phyloP scores from a whole-genome alignment of 495 filamentous ascomycete species.

The Annulohypoxylon stygium region DNA sequence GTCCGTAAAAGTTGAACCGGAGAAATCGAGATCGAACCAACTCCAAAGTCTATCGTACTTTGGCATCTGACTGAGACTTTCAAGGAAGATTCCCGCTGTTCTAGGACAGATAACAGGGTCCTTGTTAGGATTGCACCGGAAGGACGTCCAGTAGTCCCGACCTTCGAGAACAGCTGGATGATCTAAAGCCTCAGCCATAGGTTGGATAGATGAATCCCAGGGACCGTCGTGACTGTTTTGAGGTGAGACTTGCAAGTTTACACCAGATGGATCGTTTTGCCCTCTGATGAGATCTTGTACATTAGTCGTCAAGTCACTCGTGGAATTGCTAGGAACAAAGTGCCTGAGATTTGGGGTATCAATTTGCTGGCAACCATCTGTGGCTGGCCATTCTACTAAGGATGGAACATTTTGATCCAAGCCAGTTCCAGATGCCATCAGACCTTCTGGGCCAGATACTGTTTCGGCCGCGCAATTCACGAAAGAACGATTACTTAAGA shows the following conservation, averaged over 20 bases:
- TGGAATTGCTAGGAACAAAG: background rate
- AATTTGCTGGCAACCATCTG: slow-evolving; percentile 1
- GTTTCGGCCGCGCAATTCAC: background rate
- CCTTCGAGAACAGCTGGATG: slow-evolving; percentile 24
- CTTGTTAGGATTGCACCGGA: slow-evolving; percentile 24
- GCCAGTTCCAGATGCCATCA: background rate
- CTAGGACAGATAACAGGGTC: slow-evolving; percentile 21
- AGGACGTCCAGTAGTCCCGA: slow-evolving; percentile 21
- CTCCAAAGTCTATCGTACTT: slow-evolving; percentile 25
- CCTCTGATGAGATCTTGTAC: background rate
- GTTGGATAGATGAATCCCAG: background rate
- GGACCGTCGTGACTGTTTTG: background rate
- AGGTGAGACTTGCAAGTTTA: slow-evolving; percentile 13
- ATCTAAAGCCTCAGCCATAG: slow-evolving; percentile 14
- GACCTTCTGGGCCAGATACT: background rate
- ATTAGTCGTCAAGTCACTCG: background rate
- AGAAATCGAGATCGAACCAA: slow-evolving; percentile 27
- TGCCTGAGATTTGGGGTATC: background rate
- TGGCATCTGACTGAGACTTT: slow-evolving; percentile 29
- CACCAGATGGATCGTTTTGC: background rate
- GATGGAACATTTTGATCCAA: background rate
- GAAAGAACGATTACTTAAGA: background rate
- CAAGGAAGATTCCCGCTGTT: slow-evolving; percentile 22
- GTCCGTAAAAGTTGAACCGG: slow-evolving; percentile 5
- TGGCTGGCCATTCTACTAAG: slow-evolving; percentile 11